Evolutionary conservation across 352 stramenopile species (phyloP), one percentile per base, ranked within the genome.

Genomic region (Phytopythium oedochilum): DNA sequence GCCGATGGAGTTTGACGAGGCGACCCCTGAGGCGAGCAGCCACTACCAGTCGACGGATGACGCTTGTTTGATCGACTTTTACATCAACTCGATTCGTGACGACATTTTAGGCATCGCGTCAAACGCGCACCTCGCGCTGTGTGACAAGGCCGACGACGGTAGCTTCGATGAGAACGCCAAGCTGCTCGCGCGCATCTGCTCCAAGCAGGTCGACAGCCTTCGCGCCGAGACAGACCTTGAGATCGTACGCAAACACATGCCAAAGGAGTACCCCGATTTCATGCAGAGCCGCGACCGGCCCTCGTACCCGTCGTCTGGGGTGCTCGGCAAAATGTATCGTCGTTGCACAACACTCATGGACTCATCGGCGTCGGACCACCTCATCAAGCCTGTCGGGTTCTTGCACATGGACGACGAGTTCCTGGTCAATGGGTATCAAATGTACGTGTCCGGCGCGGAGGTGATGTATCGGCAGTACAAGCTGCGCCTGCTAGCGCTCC

Each of bases 101-200:
- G 82, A 92, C 63, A 82, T 93, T 5, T 52, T 94, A 6, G 85
- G 83, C 34, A 55, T 89, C 23, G 78, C 84, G 25, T 89, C 85
- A 11, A 94, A 92, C 60, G 80, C 79, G 4, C 85, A 94, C 34
- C 48, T 92, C 12, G 85, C 84, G 9, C 39, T 90, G 7, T 80
- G 80, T 28, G 84, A 92, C 49, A 54, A 63, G 11, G 68, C 70
- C 5, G 31, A 28, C 15, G 50, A 75, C 10, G 81, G 83, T 12
- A 86, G 70, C 35, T 70, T 89, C 47, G 63, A 78, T 28, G 56
- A 66, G 6, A 48, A 68, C 20, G 78, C 80, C 7, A 70, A 87
- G 12, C 61, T 70, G n/a, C 51, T 92, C 3, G 81, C 81, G 18
- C 64, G 75, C 17, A 77, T 92, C 43, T 92, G 83, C 60, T 76